A percentile compares a stretch with the other conserved stretches of the same genome.
These are phyloP conservation scores for Debaryomyces fabryi DNA, from an alignment of 1,139 yeast genomes.

Conservation along the genomic window DNA sequence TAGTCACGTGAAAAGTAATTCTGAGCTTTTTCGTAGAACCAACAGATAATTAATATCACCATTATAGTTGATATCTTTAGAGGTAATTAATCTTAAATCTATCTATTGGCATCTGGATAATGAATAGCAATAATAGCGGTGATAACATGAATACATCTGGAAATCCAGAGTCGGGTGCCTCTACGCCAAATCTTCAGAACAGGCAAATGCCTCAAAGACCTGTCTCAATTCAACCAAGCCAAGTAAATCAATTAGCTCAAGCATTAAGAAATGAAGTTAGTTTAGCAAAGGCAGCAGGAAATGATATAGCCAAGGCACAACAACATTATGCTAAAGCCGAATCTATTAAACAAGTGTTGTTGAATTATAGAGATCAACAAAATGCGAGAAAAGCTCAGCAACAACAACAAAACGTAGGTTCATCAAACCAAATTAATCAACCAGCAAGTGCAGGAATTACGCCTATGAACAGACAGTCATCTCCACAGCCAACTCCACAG, in stretches of 20 bases:
- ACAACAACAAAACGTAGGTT: slow-evolving; percentile 17
- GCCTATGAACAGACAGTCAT: slow-evolving; percentile 2
- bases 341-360: slow-evolving; percentile 55
- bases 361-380: slow-evolving; percentile 47
- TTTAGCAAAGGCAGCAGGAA: slow-evolving; percentile 56
- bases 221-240: slow-evolving; percentile 51
- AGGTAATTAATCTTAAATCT: background rate
- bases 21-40: background rate
- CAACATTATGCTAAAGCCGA: slow-evolving; percentile 71
- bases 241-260: slow-evolving; percentile 62
- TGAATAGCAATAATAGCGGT: slow-evolving; percentile 8
- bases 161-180: slow-evolving; percentile 3
- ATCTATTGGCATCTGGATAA: background rate
- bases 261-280: slow-evolving; percentile 63
- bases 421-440: background rate
- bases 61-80: background rate
- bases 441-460: background rate
- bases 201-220: slow-evolving; percentile 19
- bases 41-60: background rate
- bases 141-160: slow-evolving; percentile 7
- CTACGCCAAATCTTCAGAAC: slow-evolving; percentile 7
- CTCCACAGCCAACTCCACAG: slow-evolving; percentile 9
- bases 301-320: slow-evolving; percentile 68
- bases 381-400: slow-evolving; percentile 26
- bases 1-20: slow-evolving; percentile 2